Base-by-base conservation (phyloP, 257 asterid genomes). In the Cruciata laevipes region DNA sequence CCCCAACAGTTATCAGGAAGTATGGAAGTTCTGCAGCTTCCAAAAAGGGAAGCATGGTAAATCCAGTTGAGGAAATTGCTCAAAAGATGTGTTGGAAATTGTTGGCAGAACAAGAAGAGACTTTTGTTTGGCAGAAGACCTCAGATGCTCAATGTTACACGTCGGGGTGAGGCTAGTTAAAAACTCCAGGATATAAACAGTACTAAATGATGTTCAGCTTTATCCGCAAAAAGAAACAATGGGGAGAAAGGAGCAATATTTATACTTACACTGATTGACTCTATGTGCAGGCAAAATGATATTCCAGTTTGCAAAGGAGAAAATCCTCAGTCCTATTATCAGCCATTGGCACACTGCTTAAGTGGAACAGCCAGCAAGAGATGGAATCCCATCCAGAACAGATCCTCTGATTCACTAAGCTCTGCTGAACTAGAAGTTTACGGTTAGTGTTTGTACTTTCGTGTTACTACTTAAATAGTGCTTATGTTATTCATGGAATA, bases 71-170 rank as follows among this genome's bases (percentile, higher is more conserved):
- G 79, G 89, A 82, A 58, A 83, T 83, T 77, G 74, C 89, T 33
- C 76, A 67, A 65, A 90, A 83, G 58, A 78, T 88, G 56, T 93
- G 99, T 76, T 93, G 97, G 99, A 79, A 73, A 75, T 84, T 85
- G 73, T 68, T 90, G 79, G 90, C 84, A 12, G 87, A 84, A 78
- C 89, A 86, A 78, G 99, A 90, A 61, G 97, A 90, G 55, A 90
- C 99, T 52, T 86, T 78, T 69, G 68, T 85, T 73, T 93, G 97
- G 99, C 94, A 88, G 82, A 90, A 93, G 83, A 84, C 95, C 0
- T 10, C 85, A 17, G 99, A 90, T 75, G 75, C 87, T 71, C 75
- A 71, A 66, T 90, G 96, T 78, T 81, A 86, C 76, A 72, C 74
- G 66, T 85, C 96, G 58, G 82, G 93, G 99, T 90, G 80, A 85